Percentiles rank a stretch among this genome's conserved stretches.
Conservation (phyloP, 2,329 filamentous ascomycete genomes). For the Ophiostoma ips region DNA sequence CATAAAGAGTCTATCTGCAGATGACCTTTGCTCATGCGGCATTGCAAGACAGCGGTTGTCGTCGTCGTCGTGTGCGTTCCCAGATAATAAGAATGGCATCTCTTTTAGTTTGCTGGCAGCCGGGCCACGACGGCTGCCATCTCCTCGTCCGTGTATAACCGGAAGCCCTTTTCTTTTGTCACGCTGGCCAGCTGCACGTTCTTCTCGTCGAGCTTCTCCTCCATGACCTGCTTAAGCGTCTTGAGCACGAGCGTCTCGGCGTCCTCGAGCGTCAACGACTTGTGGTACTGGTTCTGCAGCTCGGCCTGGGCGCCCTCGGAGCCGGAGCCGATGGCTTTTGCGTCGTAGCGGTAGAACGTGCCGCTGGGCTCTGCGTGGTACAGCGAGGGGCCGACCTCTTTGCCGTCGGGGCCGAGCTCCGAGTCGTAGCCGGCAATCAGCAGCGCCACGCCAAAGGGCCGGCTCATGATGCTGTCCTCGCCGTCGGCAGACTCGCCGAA, state of each 20-base stretch:
- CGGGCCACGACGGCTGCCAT: conserved; percentile 88
- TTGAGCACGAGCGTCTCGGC: conserved; percentile 93
- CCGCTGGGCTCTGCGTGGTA: conserved; percentile 97
- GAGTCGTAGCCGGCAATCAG: conserved; percentile 86
- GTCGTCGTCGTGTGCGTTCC: no score
- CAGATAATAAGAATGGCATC: no score
- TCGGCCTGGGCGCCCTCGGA: conserved; percentile 96
- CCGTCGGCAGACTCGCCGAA: conserved; percentile 97
- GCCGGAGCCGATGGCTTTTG: conserved; percentile 94
- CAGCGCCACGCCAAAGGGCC: conserved; percentile 91
- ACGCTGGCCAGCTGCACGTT: conserved; percentile 97
- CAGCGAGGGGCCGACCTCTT: conserved; percentile 84
- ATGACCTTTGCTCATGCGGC: no score
- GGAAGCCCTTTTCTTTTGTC: conserved; percentile 93
- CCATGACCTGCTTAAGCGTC: conserved; percentile 99
- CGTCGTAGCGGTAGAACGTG: conserved; percentile 98
- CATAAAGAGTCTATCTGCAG: no score
- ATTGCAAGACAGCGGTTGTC: no score
- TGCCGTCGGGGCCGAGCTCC: conserved; percentile 13
- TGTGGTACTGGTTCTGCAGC: conserved; percentile 97
- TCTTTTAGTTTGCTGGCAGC: conserved; percentile 57
- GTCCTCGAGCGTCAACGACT: conserved; percentile 83
- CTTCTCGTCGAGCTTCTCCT: conserved; percentile 98
- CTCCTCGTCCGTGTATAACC: conserved; percentile 96
- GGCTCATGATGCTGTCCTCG: conserved; percentile 96